Evolutionary conservation across 164 flowering plant genomes (phyloP).

Genomic region (Cinnamomum chago): DNA sequence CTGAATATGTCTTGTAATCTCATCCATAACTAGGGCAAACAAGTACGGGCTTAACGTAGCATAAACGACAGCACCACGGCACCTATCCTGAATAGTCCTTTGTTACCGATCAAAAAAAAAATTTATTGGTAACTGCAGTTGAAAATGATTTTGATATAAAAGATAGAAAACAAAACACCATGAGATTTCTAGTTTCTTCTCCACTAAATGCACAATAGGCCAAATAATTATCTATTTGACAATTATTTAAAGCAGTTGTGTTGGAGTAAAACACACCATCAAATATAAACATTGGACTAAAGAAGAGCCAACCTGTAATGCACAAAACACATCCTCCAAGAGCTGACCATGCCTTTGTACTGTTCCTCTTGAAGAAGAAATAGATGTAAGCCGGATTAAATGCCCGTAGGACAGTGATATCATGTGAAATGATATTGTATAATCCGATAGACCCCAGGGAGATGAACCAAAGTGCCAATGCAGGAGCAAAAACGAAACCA

Average conservation of each 20-base stretch:
- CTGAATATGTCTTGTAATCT: too few species aligned
- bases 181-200: background rate
- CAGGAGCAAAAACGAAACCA: slow-evolving; percentile 84
- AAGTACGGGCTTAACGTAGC: too few species aligned
- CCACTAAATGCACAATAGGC: slow-evolving; percentile 3
- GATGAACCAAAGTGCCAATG: slow-evolving; percentile 88
- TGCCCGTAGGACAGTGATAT: slow-evolving; percentile 67
- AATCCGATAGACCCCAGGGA: slow-evolving; percentile 80
- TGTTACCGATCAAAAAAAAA: too few species aligned
- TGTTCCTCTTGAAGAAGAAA: slow-evolving; percentile 76
- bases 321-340: slow-evolving; percentile 99
- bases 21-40: too few species aligned
- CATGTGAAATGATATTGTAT: slow-evolving; percentile 65
- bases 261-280: background rate
- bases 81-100: too few species aligned
- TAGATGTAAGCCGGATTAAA: slow-evolving; percentile 87
- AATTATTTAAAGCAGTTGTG: background rate
- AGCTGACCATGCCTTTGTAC: slow-evolving; percentile 82
- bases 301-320: slow-evolving; percentile 62
- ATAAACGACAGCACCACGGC: too few species aligned
- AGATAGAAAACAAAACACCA: too few species aligned
- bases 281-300: background rate
- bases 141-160: too few species aligned
- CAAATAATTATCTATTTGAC: background rate
- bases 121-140: too few species aligned